phyloP scores from a whole-genome alignment of 2,329 filamentous ascomycete species.

The Monosporascus ibericus region DNA sequence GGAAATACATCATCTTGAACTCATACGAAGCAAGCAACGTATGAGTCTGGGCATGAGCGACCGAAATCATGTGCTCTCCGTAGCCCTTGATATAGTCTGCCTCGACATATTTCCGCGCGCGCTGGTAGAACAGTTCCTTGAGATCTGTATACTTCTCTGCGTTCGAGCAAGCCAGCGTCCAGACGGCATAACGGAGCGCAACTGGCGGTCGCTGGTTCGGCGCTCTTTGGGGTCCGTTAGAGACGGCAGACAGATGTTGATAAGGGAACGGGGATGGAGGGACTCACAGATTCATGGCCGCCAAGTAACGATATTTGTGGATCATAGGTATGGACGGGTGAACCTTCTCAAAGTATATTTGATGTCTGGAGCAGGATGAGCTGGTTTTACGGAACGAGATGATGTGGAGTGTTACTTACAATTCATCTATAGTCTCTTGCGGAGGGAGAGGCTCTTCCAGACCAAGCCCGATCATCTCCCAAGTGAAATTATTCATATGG shows the following conservation, averaged over 20 bases:
- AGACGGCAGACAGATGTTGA: not conserved
- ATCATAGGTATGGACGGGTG: constrained; percentile 84
- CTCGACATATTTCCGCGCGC: constrained; percentile 85
- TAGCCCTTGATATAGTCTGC: constrained; percentile 87
- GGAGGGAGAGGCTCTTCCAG: constrained; percentile 54
- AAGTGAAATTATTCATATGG: constrained; percentile 58
- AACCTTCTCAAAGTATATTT: constrained; percentile 85
- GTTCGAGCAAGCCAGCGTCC: constrained; percentile 84
- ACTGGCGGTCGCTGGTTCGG: constrained; percentile 81
- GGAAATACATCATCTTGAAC: constrained; percentile 97
- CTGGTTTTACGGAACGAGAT: not conserved
- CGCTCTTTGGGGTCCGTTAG: constrained; percentile 39
- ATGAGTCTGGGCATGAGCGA: constrained; percentile 84
- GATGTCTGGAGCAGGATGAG: constrained; percentile 47
- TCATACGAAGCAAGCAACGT: constrained; percentile 76
- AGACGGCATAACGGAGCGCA: constrained; percentile 88
- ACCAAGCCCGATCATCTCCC: constrained; percentile 66
- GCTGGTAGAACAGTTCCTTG: constrained; percentile 83
- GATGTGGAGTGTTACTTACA: constrained; percentile 45
- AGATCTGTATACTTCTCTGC: constrained; percentile 74
- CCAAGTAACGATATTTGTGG: constrained; percentile 79
- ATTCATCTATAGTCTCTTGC: constrained; percentile 67
- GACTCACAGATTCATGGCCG: constrained; percentile 73
- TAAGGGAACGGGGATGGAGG: not conserved
- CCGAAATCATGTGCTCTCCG: constrained; percentile 79